Evolutionary conservation across 768 basidiomycete genomes (phyloP).

Genomic region (Tulasnella sp.): DNA sequence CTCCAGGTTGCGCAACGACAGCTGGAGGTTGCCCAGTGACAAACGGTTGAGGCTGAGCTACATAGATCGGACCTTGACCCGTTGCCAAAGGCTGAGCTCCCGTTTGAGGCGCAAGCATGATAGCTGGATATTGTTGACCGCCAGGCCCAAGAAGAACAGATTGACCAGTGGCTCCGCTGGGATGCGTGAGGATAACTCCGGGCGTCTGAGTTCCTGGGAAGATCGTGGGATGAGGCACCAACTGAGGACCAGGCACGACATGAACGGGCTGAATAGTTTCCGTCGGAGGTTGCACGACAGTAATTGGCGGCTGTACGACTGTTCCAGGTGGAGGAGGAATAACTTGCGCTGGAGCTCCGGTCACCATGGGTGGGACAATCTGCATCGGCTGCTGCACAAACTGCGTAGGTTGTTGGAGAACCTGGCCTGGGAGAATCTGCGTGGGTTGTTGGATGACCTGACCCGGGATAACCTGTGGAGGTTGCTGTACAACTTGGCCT

Average conservation of each 20-base stretch:
- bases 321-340: background rate
- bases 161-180: background rate
- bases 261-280: background rate
- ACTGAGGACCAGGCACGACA: background rate
- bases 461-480: too few relatives aligned
- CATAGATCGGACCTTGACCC: conserved; percentile 3
- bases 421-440: background rate
- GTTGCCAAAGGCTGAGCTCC: background rate
- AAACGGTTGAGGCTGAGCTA: too few relatives aligned
- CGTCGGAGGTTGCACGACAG: background rate
- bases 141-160: background rate
- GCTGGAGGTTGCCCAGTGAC: conserved; percentile 15
- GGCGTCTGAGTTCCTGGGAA: background rate
- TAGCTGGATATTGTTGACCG: background rate
- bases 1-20: background rate
- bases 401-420: too few relatives aligned
- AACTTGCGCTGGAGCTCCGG: background rate
- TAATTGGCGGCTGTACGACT: background rate
- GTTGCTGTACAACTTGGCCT: too few relatives aligned
- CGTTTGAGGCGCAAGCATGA: background rate
- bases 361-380: background rate
- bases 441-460: too few relatives aligned
- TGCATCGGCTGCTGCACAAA: background rate
- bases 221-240: background rate
- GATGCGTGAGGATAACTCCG: background rate